These are phyloP conservation scores for Anastatica hierochuntica DNA, from an alignment of 345 rosid genomes.

Conservation along the genomic window DNA sequence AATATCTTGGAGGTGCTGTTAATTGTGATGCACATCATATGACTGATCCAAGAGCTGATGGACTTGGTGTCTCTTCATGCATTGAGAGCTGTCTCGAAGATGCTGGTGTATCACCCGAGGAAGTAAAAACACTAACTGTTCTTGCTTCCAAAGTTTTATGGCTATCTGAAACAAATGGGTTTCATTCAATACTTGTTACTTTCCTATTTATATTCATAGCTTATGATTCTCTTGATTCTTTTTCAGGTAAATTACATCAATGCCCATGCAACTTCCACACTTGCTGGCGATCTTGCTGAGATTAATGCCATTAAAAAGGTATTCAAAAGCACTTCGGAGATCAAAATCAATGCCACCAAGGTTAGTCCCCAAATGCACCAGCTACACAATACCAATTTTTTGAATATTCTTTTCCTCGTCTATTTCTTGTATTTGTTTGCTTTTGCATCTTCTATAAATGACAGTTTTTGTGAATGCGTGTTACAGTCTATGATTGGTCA, in stretches of 20 bases:
- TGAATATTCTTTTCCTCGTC: neutral
- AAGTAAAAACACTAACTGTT: too few relatives aligned
- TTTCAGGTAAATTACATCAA: constrained; percentile 90
- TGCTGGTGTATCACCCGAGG: constrained; percentile 98
- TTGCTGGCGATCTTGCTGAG: constrained; percentile 98
- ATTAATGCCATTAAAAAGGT: constrained; percentile 93
- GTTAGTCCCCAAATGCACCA: constrained; percentile 26
- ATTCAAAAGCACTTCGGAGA: constrained; percentile 66
- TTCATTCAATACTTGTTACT: too few relatives aligned
- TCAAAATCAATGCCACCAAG: constrained; percentile 97
- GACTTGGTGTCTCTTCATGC: constrained; percentile 97
- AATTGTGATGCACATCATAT: constrained; percentile 98
- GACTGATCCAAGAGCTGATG: constrained; percentile 99
- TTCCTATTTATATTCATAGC: too few relatives aligned
- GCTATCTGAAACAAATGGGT: too few relatives aligned
- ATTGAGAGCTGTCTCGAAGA: constrained; percentile 91
- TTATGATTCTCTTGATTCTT: neutral
- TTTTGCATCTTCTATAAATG: neutral
- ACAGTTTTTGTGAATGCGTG: neutral
- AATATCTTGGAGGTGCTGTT: constrained; percentile 95
- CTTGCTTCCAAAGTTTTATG: too few relatives aligned
- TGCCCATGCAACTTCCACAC: constrained; percentile 96
- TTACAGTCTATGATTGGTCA: constrained; percentile 97
- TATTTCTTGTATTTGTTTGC: neutral
- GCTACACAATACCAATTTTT: neutral